Conservation (phyloP, 2,329 filamentous ascomycete species). For the Neofusicoccum laricinum region DNA sequence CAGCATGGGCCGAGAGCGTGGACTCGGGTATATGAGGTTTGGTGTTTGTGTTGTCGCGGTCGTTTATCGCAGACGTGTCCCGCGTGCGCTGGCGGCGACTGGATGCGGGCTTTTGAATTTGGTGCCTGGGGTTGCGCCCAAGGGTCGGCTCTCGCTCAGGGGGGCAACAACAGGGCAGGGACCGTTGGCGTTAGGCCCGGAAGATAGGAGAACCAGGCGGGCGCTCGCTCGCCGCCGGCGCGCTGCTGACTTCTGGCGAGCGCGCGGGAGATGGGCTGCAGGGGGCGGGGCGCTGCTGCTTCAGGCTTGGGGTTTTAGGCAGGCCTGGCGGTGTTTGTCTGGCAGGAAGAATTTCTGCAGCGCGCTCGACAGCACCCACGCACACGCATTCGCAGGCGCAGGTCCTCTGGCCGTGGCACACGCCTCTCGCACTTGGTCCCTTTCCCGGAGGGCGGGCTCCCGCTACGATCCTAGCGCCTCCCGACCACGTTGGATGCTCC, state of each 20-base stretch:
- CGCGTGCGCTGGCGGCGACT: constrained; percentile 13
- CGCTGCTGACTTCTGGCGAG: neutral
- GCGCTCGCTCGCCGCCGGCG: neutral
- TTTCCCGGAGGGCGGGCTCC: neutral
- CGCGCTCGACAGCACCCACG: neutral
- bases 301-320: neutral
- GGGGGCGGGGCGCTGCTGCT: constrained; percentile 4
- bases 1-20: constrained; percentile 7
- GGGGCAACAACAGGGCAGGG: constrained; percentile 3
- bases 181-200: constrained; percentile 13
- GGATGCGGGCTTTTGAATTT: constrained; percentile 13
- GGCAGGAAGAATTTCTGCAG: neutral
- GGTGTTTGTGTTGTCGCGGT: neutral
- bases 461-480: constrained; percentile 1
- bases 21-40: neutral
- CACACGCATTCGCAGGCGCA: too few relatives aligned
- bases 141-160: constrained; percentile 9
- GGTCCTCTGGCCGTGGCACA: too few relatives aligned
- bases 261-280: neutral
- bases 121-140: constrained; percentile 10
- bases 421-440: neutral
- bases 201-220: constrained; percentile 10
- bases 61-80: constrained; percentile 6
- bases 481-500: constrained; percentile 2
- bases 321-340: neutral